Percentiles rank a stretch among this genome's conserved stretches.
Conservation (phyloP, 23 red algal species). For the Gracilaria domingensis region DNA sequence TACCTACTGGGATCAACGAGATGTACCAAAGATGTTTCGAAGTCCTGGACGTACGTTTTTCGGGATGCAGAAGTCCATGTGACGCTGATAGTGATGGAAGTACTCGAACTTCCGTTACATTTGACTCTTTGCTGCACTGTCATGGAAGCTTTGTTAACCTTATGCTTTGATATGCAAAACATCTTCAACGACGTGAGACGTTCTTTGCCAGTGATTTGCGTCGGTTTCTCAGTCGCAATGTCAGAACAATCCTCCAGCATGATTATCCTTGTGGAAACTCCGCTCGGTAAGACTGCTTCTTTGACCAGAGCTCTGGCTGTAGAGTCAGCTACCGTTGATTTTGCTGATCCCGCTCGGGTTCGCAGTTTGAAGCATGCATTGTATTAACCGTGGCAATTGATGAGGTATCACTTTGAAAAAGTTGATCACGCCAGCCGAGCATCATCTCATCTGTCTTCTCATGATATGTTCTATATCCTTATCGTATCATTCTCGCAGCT, state of each 20-base stretch:
- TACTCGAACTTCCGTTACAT: background rate
- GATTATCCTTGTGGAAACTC: conserved; percentile 29
- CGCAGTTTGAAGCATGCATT: background rate
- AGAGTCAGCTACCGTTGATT: background rate
- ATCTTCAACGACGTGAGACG: background rate
- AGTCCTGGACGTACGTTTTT: background rate
- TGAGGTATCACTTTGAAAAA: conserved; percentile 5
- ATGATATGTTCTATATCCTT: conserved; percentile 4
- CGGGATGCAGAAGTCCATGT: background rate
- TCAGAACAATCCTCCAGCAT: background rate
- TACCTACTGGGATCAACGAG: background rate
- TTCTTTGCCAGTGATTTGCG: background rate
- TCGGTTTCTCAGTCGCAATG: background rate
- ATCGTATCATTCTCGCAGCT: conserved; percentile 9
- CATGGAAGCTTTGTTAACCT: background rate
- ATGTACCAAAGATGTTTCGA: background rate
- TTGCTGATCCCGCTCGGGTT: background rate
- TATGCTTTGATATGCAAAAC: background rate
- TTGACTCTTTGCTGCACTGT: background rate
- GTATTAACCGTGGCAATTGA: background rate
- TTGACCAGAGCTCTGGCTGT: background rate
- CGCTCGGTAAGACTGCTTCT: background rate
- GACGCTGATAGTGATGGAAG: background rate
- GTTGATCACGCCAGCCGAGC: background rate
- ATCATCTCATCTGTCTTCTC: background rate